Evolutionary conservation across 192 early-diverging fungal genomes (phyloP), one percentile per base, ranked within the genome.

Genomic region (Coemansia sp.): DNA sequence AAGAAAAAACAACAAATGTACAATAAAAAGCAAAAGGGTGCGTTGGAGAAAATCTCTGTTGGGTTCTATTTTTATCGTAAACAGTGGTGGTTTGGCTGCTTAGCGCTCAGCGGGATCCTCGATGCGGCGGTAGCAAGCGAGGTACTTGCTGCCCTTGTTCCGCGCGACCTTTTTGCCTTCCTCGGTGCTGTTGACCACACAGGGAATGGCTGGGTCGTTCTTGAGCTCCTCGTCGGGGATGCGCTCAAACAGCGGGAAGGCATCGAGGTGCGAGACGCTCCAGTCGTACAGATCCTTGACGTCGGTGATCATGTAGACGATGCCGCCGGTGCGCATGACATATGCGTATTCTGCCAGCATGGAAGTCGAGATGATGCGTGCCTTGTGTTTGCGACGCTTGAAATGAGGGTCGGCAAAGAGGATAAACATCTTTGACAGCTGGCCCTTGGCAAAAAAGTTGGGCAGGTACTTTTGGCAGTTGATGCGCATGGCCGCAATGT

Each of bases 391-490:
- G 66, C 91, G 87, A 60, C 92, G 95, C 72, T 99, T 99, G 76
- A 99, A 99, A 67, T 99, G 96, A 27, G 98, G 98, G 73, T 99
- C 98, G 40, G 98, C 95, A 68, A 98, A 99, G 59, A 99, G 83
- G 71, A 99, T 93, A 65, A 99, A 99, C 54, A 98, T 82, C 75
- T 99, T 99, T 37, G 88, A 87, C 24, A 99, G 86, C 86, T 97
- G 94, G 24, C 85, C 91, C 82, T 95, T 95, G 65, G 87, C 83
- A 68, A 99, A 99, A 82, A 98, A 97, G 85, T 97, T 98, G 50
- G 94, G 93, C 72, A 93, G 68, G 68, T 95, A 99, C 76, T 98
- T 98, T 92, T 96, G 95, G 38, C 95, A 95, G 80, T 99, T 99
- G 86, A 97, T 97, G 19, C 96, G 88, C 82, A 95, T 90, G 38